Conservation (phyloP, 352 stramenopile species). For the Globisporangium perplexum region DNA sequence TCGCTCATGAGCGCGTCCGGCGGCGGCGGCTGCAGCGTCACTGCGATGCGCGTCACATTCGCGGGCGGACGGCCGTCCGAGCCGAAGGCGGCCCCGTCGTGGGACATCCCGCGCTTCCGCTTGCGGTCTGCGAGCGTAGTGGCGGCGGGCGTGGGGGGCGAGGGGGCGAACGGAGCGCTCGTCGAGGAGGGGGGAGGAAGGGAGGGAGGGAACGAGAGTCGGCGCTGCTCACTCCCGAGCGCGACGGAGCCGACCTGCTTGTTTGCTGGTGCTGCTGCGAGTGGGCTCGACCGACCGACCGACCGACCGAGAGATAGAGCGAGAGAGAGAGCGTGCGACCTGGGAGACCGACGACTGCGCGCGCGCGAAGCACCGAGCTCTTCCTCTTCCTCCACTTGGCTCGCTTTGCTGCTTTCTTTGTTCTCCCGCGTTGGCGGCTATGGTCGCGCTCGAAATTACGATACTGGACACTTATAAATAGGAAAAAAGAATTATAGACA, state of each 20-base stretch:
- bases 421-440: background rate
- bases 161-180: background rate
- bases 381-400: too few species aligned
- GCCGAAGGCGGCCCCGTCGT: constrained; percentile 49
- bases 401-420: background rate
- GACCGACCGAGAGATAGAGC: too few species aligned
- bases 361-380: too few species aligned
- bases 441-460: background rate
- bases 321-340: too few species aligned
- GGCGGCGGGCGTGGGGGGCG: constrained; percentile 1
- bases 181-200: background rate
- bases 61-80: constrained; percentile 18
- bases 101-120: constrained; percentile 57
- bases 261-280: too few species aligned
- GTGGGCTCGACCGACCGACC: too few species aligned
- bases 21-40: constrained; percentile 16
- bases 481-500: too few species aligned
- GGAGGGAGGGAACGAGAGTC: background rate
- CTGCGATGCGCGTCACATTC: constrained; percentile 18
- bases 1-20: constrained; percentile 32
- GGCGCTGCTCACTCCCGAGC: too few species aligned
- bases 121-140: constrained; percentile 40
- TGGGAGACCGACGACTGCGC: too few species aligned
- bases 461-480: too few species aligned
- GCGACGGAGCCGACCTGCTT: background rate